A percentile compares a stretch with the other conserved stretches of the same genome.
Conservation (phyloP, 2,329 filamentous ascomycete species). For the Graphiopsis chlorocephala region DNA sequence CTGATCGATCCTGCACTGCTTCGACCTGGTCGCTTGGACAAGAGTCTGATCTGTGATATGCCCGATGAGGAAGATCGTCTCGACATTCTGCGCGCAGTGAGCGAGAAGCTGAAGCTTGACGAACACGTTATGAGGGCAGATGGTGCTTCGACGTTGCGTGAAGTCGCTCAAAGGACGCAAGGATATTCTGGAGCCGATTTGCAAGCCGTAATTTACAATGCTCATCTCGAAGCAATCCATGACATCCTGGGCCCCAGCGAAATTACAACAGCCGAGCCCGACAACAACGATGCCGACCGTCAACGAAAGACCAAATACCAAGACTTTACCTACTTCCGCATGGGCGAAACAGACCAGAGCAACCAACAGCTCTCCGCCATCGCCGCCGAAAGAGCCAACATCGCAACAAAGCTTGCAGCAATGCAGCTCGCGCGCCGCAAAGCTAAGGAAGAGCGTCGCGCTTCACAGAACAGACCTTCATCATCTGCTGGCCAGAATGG, state of each 20-base stretch:
- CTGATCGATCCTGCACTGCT: constrained; percentile 92
- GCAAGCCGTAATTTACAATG: constrained; percentile 92
- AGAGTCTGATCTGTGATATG: constrained; percentile 88
- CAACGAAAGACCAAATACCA: constrained; percentile 25
- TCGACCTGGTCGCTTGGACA: constrained; percentile 87
- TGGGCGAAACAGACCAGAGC: constrained; percentile 58
- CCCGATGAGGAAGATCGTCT: constrained; percentile 75
- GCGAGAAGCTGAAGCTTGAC: constrained; percentile 72
- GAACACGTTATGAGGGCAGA: constrained; percentile 56
- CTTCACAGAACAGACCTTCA: constrained; percentile 19
- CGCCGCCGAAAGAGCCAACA: constrained; percentile 69
- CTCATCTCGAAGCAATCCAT: constrained; percentile 94
- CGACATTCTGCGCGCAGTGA: constrained; percentile 85
- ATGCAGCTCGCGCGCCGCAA: constrained; percentile 70
- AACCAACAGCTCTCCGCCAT: constrained; percentile 45
- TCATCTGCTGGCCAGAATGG: constrained; percentile 19
- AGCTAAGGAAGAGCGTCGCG: constrained; percentile 52
- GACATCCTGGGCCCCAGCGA: constrained; percentile 65
- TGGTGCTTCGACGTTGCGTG: constrained; percentile 14
- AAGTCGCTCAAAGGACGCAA: constrained; percentile 72
- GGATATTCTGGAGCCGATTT: constrained; percentile 94
- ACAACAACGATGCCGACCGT: constrained; percentile 33
- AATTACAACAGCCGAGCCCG: constrained; percentile 32
- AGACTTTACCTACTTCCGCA: constrained; percentile 80
- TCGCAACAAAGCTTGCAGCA: constrained; percentile 76